phyloP scores from a whole-genome alignment of 176 grass and related monocot genomes.

The Urochloa ruziziensis region DNA sequence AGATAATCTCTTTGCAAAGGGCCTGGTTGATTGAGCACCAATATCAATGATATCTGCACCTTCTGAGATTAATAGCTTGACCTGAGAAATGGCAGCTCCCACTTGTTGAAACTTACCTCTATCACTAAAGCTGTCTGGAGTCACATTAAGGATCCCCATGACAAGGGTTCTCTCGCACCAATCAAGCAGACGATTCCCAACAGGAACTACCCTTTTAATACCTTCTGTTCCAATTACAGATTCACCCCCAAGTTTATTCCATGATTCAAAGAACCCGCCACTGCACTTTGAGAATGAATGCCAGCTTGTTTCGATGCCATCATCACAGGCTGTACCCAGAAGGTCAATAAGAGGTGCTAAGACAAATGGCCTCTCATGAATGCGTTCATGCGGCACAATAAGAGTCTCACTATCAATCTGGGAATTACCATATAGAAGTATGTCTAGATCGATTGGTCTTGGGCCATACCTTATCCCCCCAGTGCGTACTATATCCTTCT shows the following conservation, averaged over 20 bases:
- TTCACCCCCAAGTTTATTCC: slow-evolving; percentile 80
- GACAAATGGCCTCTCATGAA: slow-evolving; percentile 86
- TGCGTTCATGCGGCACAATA: slow-evolving; percentile 76
- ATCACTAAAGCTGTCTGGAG: slow-evolving; percentile 89
- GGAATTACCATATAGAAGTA: slow-evolving; percentile 70
- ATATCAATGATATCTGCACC: slow-evolving; percentile 93
- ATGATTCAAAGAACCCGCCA: slow-evolving; percentile 63
- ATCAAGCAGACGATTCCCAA: slow-evolving; percentile 54
- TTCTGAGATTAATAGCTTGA: slow-evolving; percentile 65
- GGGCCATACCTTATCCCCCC: slow-evolving; percentile 74
- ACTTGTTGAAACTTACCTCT: slow-evolving; percentile 76
- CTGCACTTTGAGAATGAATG: slow-evolving; percentile 59
- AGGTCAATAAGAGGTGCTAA: slow-evolving; percentile 88
- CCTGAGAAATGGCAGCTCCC: slow-evolving; percentile 55
- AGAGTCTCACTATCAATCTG: slow-evolving; percentile 52
- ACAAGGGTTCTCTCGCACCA: slow-evolving; percentile 69
- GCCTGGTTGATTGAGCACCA: slow-evolving; percentile 90
- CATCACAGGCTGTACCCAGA: slow-evolving; percentile 50
- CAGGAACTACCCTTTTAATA: slow-evolving; percentile 67
- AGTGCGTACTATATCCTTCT: slow-evolving; percentile 63
- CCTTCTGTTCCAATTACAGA: slow-evolving; percentile 66
- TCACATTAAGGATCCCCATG: slow-evolving; percentile 91
- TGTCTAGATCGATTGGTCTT: slow-evolving; percentile 86
- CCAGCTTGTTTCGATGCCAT: slow-evolving; percentile 55
- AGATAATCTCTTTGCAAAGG: slow-evolving; percentile 67